Conservation (phyloP, 208 protist genomes). For the Leishmania major region DNA sequence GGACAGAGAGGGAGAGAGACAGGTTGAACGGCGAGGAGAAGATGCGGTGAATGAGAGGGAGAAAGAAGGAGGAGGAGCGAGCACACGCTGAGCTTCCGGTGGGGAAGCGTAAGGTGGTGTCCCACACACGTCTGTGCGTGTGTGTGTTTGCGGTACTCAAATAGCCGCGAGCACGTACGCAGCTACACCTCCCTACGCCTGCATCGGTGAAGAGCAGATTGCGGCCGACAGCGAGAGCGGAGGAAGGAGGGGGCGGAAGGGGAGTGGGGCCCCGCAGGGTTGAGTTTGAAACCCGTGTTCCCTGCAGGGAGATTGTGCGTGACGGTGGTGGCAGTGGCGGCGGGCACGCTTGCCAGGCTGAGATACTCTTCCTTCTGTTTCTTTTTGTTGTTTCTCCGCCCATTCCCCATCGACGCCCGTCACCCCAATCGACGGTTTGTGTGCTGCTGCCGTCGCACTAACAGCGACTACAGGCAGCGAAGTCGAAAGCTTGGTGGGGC, state of each 20-base stretch:
- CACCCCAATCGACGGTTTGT: too few species aligned
- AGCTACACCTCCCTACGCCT: neutral
- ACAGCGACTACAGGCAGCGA: too few species aligned
- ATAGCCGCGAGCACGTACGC: neutral
- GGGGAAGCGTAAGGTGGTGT: neutral
- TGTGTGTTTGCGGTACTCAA: neutral
- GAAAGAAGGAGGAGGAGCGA: neutral
- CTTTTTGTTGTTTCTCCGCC: too few species aligned
- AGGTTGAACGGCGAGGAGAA: neutral
- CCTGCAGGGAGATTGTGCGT: too few species aligned
- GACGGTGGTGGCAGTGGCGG: too few species aligned
- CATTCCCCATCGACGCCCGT: too few species aligned
- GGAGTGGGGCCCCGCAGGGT: neutral
- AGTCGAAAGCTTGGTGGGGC: too few species aligned
- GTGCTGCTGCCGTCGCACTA: too few species aligned
- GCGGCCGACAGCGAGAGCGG: neutral
- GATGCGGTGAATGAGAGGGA: neutral
- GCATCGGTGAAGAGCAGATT: neutral
- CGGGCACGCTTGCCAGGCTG: too few species aligned
- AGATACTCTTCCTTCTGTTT: too few species aligned
- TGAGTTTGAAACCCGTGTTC: too few species aligned
- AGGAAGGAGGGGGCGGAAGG: neutral
- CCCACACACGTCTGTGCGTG: too few species aligned
- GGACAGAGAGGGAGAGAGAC: neutral
- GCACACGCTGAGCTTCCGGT: neutral